Percentiles rank a stretch among this genome's conserved stretches.
phyloP scores from a whole-genome alignment of 2,329 filamentous ascomycete species.

The Fusarium verticillioides region DNA sequence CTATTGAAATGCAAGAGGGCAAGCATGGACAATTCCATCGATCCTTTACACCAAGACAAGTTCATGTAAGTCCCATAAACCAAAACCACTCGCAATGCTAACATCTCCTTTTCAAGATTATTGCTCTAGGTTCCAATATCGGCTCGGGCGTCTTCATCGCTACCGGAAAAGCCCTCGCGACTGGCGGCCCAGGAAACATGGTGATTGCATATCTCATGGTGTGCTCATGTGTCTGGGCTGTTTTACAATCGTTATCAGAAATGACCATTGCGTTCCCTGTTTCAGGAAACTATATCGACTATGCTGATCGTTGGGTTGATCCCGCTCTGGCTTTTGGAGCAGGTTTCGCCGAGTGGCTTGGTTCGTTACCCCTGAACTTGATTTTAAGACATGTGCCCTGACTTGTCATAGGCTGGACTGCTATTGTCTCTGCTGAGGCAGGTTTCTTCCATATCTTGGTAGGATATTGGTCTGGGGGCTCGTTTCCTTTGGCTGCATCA shows the following conservation, averaged over 20 bases:
- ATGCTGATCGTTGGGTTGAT: slow-evolving; percentile 34
- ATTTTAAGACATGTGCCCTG: not conserved
- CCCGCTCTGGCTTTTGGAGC: slow-evolving; percentile 36
- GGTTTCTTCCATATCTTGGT: slow-evolving; percentile 27
- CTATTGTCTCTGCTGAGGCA: slow-evolving; percentile 30
- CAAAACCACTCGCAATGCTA: not conserved
- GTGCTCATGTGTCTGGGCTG: slow-evolving; percentile 32
- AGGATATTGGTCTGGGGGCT: slow-evolving; percentile 17
- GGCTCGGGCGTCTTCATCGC: slow-evolving; percentile 36
- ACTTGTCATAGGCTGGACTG: slow-evolving; percentile 23
- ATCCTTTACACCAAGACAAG: slow-evolving; percentile 35
- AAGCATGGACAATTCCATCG: slow-evolving; percentile 34
- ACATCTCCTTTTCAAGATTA: not conserved
- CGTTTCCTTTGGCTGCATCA: slow-evolving; percentile 19
- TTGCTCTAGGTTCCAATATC: slow-evolving; percentile 33
- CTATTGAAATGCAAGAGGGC: slow-evolving; percentile 16
- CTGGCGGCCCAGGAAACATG: slow-evolving; percentile 34
- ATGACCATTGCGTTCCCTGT: slow-evolving; percentile 36
- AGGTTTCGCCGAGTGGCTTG: slow-evolving; percentile 39
- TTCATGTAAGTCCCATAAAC: slow-evolving; percentile 20
- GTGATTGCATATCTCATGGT: slow-evolving; percentile 34
- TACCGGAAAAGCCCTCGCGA: slow-evolving; percentile 30
- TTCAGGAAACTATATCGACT: slow-evolving; percentile 37
- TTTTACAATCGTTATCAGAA: slow-evolving; percentile 30
- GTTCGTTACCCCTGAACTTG: not conserved